A percentile compares a stretch with the other conserved stretches of the same genome.
These are phyloP conservation scores for Petunia axillaris DNA, from an alignment of 257 asterid species.

Conservation along the genomic window DNA sequence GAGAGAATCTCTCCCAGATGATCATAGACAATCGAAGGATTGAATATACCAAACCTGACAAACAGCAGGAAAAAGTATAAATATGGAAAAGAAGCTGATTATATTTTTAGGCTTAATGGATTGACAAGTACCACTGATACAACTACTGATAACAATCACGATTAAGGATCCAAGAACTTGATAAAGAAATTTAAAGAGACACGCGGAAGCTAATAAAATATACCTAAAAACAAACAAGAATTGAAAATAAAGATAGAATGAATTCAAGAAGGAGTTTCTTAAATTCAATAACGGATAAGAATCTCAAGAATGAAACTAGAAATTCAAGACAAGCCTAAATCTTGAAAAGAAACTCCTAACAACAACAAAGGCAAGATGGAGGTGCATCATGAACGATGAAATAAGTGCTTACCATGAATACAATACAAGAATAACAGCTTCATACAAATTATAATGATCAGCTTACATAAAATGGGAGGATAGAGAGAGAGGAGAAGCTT, in stretches of 20 bases:
- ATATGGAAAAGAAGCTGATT: conserved; percentile 10
- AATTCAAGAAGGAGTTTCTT: too few relatives aligned
- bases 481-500: neutral
- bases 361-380: neutral
- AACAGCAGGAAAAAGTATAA: conserved; percentile 21
- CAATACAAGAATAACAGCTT: conserved; percentile 1
- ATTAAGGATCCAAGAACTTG: too few relatives aligned
- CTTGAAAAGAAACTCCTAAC: too few relatives aligned
- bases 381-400: neutral
- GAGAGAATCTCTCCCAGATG: conserved; percentile 93
- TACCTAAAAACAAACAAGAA: too few relatives aligned
- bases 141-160: neutral
- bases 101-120: neutral
- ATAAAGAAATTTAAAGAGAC: too few relatives aligned
- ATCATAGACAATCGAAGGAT: conserved; percentile 83
- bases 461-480: conserved; percentile 3
- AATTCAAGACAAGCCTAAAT: too few relatives aligned
- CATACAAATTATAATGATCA: conserved; percentile 9
- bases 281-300: too few relatives aligned
- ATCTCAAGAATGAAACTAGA: too few relatives aligned
- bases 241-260: too few relatives aligned
- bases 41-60: conserved; percentile 85
- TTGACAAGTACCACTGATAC: neutral
- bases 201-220: too few relatives aligned
- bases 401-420: neutral